Conservation (phyloP, 2,329 filamentous ascomycete genomes). For the Colletotrichum trifolii region DNA sequence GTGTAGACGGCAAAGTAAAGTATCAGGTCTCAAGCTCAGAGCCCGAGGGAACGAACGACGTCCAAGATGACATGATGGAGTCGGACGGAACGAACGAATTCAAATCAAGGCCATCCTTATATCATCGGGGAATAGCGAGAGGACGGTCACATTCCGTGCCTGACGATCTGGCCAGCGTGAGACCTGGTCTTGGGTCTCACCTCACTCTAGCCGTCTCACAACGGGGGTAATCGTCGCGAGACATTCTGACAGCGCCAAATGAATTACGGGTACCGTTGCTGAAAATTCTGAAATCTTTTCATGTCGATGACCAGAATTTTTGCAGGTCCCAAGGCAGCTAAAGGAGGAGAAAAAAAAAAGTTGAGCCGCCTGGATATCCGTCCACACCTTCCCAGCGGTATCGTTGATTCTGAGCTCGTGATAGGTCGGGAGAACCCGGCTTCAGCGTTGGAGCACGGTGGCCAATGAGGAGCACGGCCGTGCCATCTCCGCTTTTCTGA, state of each 20-base stretch:
- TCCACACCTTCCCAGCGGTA: conserved; percentile 25
- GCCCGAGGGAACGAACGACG: conserved; percentile 10
- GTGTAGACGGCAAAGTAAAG: not conserved
- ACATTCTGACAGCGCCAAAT: conserved; percentile 16
- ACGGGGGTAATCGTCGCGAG: conserved; percentile 30
- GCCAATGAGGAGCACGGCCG: conserved; percentile 9
- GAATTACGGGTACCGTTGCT: not conserved
- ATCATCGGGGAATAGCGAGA: conserved; percentile 30
- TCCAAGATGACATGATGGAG: conserved; percentile 14
- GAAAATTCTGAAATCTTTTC: conserved; percentile 4
- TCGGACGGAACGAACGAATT: conserved; percentile 16
- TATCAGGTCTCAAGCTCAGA: not conserved
- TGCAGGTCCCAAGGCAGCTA: not conserved
- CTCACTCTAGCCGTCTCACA: conserved; percentile 24
- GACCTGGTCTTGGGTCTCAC: conserved; percentile 16
- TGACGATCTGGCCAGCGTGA: conserved; percentile 34
- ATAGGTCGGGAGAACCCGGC: conserved; percentile 24
- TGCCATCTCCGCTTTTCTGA: conserved; percentile 1
- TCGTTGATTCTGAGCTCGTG: conserved; percentile 18
- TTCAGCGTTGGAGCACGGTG: conserved; percentile 15
- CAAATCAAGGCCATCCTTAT: conserved; percentile 24
- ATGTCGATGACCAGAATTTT: conserved; percentile 1
- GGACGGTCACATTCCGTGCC: conserved; percentile 35
- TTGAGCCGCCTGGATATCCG: not conserved
- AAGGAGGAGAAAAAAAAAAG: conserved; percentile 12